A percentile compares a stretch with the other conserved stretches of the same genome.
Conservation (phyloP, 306 rosid species). For the Mimosa bimucronata region DNA sequence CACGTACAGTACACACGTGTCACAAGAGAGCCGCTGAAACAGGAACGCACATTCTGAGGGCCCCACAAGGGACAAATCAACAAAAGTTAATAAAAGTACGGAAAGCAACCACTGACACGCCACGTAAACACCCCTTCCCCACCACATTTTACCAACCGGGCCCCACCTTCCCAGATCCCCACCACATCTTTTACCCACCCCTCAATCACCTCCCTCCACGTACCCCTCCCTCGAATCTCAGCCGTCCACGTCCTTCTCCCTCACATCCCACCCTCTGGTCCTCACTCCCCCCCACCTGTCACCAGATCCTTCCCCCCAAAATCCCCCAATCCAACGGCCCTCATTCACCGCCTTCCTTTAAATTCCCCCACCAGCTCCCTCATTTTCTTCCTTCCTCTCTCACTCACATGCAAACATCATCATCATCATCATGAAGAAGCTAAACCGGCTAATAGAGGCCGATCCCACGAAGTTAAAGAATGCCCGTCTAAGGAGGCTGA, state of each 20-base stretch:
- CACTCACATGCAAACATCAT: slow-evolving; percentile 28
- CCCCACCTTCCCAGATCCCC: slow-evolving; percentile 34
- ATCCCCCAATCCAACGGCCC: slow-evolving; percentile 37
- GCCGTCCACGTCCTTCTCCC: slow-evolving; percentile 71
- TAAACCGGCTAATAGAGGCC: neutral
- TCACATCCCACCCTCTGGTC: slow-evolving; percentile 48
- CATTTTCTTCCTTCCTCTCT: neutral
- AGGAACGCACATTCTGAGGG: neutral
- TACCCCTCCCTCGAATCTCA: slow-evolving; percentile 28
- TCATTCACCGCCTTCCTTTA: slow-evolving; percentile 39
- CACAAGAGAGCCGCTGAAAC: neutral
- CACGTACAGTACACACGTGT: slow-evolving; percentile 43
- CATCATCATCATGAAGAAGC: slow-evolving; percentile 12
- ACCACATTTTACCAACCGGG: slow-evolving; percentile 34
- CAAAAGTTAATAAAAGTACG: slow-evolving; percentile 22
- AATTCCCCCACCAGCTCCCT: neutral
- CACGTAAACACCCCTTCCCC: slow-evolving; percentile 53
- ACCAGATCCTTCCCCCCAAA: slow-evolving; percentile 30
- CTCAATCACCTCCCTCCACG: slow-evolving; percentile 61
- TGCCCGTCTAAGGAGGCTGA: slow-evolving; percentile 43
- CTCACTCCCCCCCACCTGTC: slow-evolving; percentile 51
- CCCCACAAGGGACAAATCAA: slow-evolving; percentile 15
- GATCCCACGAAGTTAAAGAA: slow-evolving; percentile 39
- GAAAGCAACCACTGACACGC: slow-evolving; percentile 41
- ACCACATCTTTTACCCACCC: slow-evolving; percentile 40